These are phyloP conservation scores for Conticribra guillardii DNA, from an alignment of 108 stramenopile genomes.

Conservation along the genomic window DNA sequence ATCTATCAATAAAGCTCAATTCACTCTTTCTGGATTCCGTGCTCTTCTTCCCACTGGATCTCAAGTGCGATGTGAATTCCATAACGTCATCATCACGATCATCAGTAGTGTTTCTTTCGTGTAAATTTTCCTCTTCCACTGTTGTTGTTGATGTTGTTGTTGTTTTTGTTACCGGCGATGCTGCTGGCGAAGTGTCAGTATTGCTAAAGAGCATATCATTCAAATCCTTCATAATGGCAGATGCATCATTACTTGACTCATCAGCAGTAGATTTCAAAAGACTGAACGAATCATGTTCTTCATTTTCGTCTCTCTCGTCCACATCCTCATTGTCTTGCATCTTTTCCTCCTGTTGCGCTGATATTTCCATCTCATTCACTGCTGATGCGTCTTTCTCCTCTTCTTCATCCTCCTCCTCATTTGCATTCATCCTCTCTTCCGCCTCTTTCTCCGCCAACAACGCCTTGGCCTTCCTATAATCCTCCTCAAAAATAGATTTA, in stretches of 20 bases:
- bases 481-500: no score
- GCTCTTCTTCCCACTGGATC: conserved; percentile 8
- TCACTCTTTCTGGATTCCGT: no score
- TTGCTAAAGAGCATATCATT: no score
- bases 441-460: conserved; percentile 7
- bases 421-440: conserved; percentile 3
- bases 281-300: no score
- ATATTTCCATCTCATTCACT: no score
- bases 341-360: no score
- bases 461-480: no score
- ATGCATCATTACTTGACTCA: not conserved
- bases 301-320: no score
- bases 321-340: no score
- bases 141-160: no score
- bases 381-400: not conserved
- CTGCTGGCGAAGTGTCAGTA: not conserved
- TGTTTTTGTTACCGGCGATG: not conserved
- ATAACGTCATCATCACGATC: conserved; percentile 13
- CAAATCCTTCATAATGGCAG: not conserved
- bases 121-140: not conserved
- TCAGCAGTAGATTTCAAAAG: conserved; percentile 8
- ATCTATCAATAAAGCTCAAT: no score
- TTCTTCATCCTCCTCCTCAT: not conserved
- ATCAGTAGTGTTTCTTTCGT: not conserved
- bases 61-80: conserved; percentile 14